Base-by-base conservation (phyloP, 202 grass and related monocot genomes). In the Schoenoplectus triqueter region DNA sequence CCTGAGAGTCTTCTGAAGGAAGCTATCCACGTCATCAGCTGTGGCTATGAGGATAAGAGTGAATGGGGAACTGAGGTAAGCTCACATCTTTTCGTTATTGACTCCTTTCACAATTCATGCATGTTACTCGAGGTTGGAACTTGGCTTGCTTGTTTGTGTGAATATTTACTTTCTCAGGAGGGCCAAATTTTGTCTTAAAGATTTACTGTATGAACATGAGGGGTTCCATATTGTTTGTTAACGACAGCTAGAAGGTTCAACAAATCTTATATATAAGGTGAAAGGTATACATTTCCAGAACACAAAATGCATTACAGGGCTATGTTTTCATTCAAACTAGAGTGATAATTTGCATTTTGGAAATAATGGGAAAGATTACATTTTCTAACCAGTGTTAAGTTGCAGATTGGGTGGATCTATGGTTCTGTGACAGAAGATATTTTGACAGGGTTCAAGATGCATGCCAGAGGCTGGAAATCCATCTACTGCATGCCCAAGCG, bases 381-480 rank as follows among this genome's bases (percentile, higher is more conserved):
- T 62, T 62, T 18, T 79, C 55, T 79, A 79, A 79, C 75, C 66
- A 77, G 17, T 82, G 59, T 31, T 82, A 44, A 14, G 63, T 50
- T 84, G 67, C 92, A 97, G 94, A 97, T 97, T 79, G 94, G 94
- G 60, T 97, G 94, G 94, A 97, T 97, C 78, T 97, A 97, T 85
- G 94, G 94, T 90, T 97, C 94, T 79, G 94, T 97, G 40, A 97
- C 94, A 80, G 92, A 97, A 85, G 94, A 97, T 86, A 97, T 97
- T 91, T 90, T 97, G n/a, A 97, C 94, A 46, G 94, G 94, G 41
- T 97, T 97, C 70, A 97, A 97, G 88, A 97, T 97, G 94, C 94
- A 97, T 92, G 94, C 94, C 49, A 89, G 94, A 70, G 94, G 94
- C 22, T 97, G 94, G 94, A 89, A 89, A 15, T 97, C 94, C 42